phyloP scores from a whole-genome alignment of 2,329 filamentous ascomycete species.

The Aspergillus sojae region DNA sequence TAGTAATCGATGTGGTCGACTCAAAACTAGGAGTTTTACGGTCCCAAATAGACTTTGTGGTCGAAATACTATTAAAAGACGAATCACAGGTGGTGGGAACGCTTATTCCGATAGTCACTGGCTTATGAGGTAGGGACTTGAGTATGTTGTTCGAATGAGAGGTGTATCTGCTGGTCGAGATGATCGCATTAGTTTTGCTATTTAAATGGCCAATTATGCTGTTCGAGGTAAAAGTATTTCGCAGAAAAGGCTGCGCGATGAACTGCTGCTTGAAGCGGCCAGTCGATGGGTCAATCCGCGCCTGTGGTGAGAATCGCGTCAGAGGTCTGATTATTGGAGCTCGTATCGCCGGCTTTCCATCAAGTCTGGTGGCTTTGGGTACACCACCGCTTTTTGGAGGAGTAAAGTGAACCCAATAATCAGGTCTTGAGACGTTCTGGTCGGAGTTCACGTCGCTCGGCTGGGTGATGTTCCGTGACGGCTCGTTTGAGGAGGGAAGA shows the following conservation, averaged over 20 bases:
- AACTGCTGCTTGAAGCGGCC: background rate
- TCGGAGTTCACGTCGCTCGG: background rate
- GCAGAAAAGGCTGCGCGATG: background rate
- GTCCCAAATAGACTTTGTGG: conserved; percentile 11
- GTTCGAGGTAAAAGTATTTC: background rate
- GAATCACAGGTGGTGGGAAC: conserved; percentile 14
- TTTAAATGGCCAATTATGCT: background rate
- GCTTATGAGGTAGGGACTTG: background rate
- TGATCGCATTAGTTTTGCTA: background rate
- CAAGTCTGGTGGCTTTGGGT: background rate
- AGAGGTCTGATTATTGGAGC: conserved; percentile 10
- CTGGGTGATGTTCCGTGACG: background rate
- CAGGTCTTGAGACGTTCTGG: background rate
- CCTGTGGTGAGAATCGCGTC: conserved; percentile 16
- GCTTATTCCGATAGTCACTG: background rate
- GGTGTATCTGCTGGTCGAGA: background rate
- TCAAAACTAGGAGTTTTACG: conserved; percentile 13
- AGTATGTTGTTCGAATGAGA: background rate
- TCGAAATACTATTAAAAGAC: conserved; percentile 14
- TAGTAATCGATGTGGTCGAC: conserved; percentile 12
- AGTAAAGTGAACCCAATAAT: background rate
- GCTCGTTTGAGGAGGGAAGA: background rate
- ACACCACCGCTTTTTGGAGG: background rate
- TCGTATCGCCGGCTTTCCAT: background rate
- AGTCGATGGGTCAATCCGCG: background rate